A percentile compares a stretch with the other conserved stretches of the same genome.
phyloP scores from a whole-genome alignment of 2,329 filamentous ascomycete species.

The Fusarium chuoi region DNA sequence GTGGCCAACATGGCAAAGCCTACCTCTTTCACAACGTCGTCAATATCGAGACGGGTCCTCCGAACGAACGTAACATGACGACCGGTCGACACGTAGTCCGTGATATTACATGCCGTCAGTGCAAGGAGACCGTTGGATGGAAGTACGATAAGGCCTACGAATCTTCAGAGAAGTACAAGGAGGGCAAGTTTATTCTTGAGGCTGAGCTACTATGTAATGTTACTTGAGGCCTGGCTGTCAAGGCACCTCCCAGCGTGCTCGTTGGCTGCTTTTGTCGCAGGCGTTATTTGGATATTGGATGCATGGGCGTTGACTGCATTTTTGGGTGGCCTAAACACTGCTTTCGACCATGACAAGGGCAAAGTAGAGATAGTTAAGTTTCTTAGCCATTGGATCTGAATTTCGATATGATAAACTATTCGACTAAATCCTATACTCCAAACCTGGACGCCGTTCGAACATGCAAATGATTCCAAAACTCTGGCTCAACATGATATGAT shows the following conservation, averaged over 20 bases:
- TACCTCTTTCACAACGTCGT: conserved; percentile 96
- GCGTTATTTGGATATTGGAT: conserved; percentile 28
- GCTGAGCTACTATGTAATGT: conserved; percentile 89
- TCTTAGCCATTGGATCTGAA: neutral
- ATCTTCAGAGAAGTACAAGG: conserved; percentile 94
- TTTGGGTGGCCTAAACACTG: conserved; percentile 11
- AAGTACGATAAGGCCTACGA: conserved; percentile 99
- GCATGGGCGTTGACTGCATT: neutral
- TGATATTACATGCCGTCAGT: conserved; percentile 91
- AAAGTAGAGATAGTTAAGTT: neutral
- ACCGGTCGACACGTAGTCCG: conserved; percentile 94
- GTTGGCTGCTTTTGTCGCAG: conserved; percentile 1
- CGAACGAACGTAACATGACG: conserved; percentile 97
- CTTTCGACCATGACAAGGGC: conserved; percentile 18
- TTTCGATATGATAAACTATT: conserved; percentile 5
- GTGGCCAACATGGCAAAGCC: conserved; percentile 96
- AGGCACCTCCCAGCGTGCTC: neutral
- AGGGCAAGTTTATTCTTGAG: conserved; percentile 97
- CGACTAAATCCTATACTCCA: conserved; percentile 6
- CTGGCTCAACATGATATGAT: neutral
- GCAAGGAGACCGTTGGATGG: conserved; percentile 94
- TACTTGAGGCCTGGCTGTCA: conserved; percentile 51
- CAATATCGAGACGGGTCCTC: conserved; percentile 84
- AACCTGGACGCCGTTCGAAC: conserved; percentile 11
- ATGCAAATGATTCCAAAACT: neutral